Evolutionary conservation across 1,139 yeast species (phyloP).

Genomic region (Saccharomycopsis crataegensis): DNA sequence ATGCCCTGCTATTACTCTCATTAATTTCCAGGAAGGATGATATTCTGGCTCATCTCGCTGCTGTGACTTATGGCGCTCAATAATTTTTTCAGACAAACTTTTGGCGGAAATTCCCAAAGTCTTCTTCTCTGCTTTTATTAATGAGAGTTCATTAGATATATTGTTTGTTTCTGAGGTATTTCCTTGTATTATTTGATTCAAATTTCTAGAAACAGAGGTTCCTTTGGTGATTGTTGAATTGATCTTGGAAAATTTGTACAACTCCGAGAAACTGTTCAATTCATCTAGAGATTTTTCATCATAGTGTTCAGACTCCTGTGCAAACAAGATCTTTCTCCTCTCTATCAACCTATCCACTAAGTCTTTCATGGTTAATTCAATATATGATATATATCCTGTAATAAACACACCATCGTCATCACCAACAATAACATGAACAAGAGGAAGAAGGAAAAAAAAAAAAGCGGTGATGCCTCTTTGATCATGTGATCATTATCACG

Average conservation of each 20-base stretch:
- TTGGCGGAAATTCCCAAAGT: neutral
- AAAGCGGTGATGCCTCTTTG: neutral
- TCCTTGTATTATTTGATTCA: neutral
- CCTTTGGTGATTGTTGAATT: too few species aligned
- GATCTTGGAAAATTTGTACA: conserved; percentile 8
- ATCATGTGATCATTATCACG: neutral
- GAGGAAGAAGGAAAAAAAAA: neutral
- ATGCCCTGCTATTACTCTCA: conserved; percentile 79
- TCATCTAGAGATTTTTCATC: neutral
- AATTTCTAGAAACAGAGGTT: neutral
- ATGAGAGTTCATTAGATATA: too few species aligned
- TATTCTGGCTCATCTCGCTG: neutral
- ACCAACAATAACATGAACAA: neutral
- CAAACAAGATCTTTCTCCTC: conserved; percentile 8
- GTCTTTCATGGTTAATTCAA: neutral
- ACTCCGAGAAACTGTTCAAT: conserved; percentile 4
- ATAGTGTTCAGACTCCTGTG: neutral
- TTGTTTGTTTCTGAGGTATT: too few species aligned
- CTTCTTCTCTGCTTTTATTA: neutral
- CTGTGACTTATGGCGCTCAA: conserved; percentile 2
- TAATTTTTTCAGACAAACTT: neutral
- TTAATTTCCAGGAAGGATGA: conserved; percentile 63
- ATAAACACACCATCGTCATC: neutral
- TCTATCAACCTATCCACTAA: conserved; percentile 2
- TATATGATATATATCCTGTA: neutral